Evolutionary conservation across 2,329 filamentous ascomycete genomes (phyloP).

Genomic region (Fusarium palustre): DNA sequence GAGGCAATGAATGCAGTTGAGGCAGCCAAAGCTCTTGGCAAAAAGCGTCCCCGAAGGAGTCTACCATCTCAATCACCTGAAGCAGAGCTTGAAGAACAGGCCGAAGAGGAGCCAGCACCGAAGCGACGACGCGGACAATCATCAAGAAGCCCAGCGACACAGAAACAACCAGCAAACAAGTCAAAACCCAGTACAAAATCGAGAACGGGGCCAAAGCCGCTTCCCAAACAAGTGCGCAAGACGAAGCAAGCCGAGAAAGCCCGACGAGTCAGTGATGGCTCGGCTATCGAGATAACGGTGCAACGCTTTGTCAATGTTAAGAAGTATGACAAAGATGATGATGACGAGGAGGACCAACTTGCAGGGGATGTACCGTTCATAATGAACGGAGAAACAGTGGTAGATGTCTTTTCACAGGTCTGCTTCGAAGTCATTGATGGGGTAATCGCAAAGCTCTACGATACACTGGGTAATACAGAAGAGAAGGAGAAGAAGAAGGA

Average conservation of each 20-base stretch:
- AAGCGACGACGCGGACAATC: constrained; percentile 54
- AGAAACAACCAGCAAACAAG: constrained; percentile 54
- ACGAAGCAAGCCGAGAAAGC: constrained; percentile 40
- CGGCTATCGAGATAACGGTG: constrained; percentile 66
- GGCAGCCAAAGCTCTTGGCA: constrained; percentile 57
- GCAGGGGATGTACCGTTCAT: constrained; percentile 65
- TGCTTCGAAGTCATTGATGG: constrained; percentile 70
- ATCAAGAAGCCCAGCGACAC: constrained; percentile 57
- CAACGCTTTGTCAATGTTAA: constrained; percentile 68
- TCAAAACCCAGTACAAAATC: constrained; percentile 31
- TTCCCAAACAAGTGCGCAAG: constrained; percentile 37
- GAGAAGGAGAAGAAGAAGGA: constrained; percentile 64
- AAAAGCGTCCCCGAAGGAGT: constrained; percentile 58
- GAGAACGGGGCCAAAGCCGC: constrained; percentile 40
- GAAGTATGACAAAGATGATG: constrained; percentile 53
- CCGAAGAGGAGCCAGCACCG: constrained; percentile 47
- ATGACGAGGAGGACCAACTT: constrained; percentile 58
- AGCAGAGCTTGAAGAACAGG: constrained; percentile 53
- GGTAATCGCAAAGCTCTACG: constrained; percentile 61
- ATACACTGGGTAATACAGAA: constrained; percentile 54
- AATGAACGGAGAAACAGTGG: constrained; percentile 68
- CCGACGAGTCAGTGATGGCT: constrained; percentile 41
- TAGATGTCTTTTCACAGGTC: constrained; percentile 72
- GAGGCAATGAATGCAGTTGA: constrained; percentile 59
- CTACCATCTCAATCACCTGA: constrained; percentile 56